phyloP scores from a whole-genome alignment of 495 filamentous ascomycete species.

The Xylaria bambusicola region DNA sequence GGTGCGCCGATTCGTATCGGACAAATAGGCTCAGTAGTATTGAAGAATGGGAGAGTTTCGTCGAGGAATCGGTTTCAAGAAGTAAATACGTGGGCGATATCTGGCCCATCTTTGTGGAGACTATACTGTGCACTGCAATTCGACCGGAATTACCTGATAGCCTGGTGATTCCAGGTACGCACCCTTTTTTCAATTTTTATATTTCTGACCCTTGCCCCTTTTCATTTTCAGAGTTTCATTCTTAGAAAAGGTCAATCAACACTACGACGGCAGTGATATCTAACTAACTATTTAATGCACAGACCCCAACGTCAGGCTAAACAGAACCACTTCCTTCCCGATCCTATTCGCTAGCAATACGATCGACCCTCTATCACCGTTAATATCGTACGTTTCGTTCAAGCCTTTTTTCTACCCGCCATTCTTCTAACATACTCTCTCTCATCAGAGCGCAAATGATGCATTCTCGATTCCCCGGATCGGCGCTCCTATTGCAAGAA shows the following conservation, averaged over 20 bases:
- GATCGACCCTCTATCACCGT: constrained; percentile 49
- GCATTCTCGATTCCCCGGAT: constrained; percentile 21
- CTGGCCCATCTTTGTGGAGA: constrained; percentile 19
- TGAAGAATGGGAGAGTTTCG: constrained; percentile 19
- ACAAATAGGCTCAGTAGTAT: constrained; percentile 23
- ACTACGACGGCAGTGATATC: constrained; percentile 1
- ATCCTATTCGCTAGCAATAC: constrained; percentile 52
- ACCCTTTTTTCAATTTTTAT: background rate
- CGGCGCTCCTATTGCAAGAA: constrained; percentile 22
- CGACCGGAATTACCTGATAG: constrained; percentile 25
- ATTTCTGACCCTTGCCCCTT: background rate
- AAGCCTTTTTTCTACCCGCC: constrained; percentile 1
- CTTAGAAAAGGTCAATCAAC: background rate
- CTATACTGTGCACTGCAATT: constrained; percentile 17
- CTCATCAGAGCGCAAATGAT: constrained; percentile 20
- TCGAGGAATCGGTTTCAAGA: constrained; percentile 19
- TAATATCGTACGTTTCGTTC: constrained; percentile 25
- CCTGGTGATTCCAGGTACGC: constrained; percentile 20
- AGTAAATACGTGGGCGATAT: constrained; percentile 24
- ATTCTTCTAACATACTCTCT: constrained; percentile 13
- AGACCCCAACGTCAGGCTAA: constrained; percentile 21
- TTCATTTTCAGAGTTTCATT: background rate
- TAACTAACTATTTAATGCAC: constrained; percentile 9
- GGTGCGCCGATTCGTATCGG: constrained; percentile 23
- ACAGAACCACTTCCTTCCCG: constrained; percentile 43